Conservation (phyloP, 331 rosid species). For the Malus hybrid region DNA sequence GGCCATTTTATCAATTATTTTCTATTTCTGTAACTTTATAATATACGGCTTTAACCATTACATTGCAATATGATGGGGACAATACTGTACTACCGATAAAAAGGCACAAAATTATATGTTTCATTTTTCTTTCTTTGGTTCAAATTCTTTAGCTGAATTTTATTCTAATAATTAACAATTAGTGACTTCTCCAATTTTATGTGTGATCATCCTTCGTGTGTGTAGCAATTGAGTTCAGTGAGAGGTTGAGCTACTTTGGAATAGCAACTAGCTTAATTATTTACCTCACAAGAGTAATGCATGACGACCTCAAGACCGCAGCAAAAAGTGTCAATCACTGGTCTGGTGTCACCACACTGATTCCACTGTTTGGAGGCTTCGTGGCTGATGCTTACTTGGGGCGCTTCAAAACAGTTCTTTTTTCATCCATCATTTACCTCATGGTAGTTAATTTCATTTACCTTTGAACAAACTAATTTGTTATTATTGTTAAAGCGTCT, state of each 20-base stretch:
- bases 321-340: constrained; percentile 78
- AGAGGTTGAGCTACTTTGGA: constrained; percentile 84
- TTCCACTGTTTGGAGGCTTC: constrained; percentile 84
- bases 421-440: constrained; percentile 57
- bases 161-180: too few relatives aligned
- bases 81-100: too few relatives aligned
- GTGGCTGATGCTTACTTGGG: constrained; percentile 88
- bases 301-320: constrained; percentile 77
- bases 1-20: background rate
- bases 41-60: background rate
- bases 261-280: constrained; percentile 72
- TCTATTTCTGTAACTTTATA: background rate
- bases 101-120: too few relatives aligned
- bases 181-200: background rate
- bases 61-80: background rate
- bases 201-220: background rate
- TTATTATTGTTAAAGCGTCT: background rate
- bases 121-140: too few relatives aligned
- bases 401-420: constrained; percentile 62
- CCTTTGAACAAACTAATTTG: background rate
- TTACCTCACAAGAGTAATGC: constrained; percentile 70
- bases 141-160: too few relatives aligned
- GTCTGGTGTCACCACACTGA: constrained; percentile 83
- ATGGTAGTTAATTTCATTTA: constrained; percentile 32
- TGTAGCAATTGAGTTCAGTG: constrained; percentile 87